Base-by-base conservation (phyloP, 2,329 filamentous ascomycete species). In the Endoconidiophora polonica region DNA sequence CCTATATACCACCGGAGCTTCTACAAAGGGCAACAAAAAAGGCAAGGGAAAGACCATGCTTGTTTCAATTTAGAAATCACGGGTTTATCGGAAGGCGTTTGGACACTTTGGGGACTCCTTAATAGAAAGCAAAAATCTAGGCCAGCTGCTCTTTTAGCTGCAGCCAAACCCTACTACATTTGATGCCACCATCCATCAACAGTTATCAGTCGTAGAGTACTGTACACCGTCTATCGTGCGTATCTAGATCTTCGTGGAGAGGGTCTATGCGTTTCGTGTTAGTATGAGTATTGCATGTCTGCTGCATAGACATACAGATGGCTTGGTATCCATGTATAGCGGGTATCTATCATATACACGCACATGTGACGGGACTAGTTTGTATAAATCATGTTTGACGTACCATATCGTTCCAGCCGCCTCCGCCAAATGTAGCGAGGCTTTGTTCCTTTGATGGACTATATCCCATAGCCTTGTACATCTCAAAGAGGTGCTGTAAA, bases 401-500 rank as follows among this genome's bases (percentile, higher is more conserved):
- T 62, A 87, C 83, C 84, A 94, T 79, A 61, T 91, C 80, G 57
- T 77, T 72, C 86, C 87, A 94, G 16, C 77, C 80, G 29, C 86
- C 84, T 37, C 86, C 86, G 18, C 80, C 83, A 65, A 86, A 87
- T 52, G 74, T 69, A 46, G 77, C 81, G 53, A 74, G 66, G 62
- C 86, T 91, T 46, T 71, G 67, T 0, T 87, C 86, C 26, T 71
- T 64, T 57, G 81, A 76, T 56, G 68, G 44, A 2, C 3, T 68
- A 61, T 91, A 94, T 0, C 86, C 78, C 56, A 86, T 73, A n/a
- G 72, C 72, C 61, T 81, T 73, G 61, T 94, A 95, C 62, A 83
- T 94, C 1, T 68, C 67, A 23, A 90, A 68, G 37, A 90, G 68
- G 51, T 80, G 70, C 74, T 79, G 49, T 12, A 39, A 5, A 3